Base-by-base conservation (phyloP, 345 rosid genomes). In the Gossypium rotundifolium region DNA sequence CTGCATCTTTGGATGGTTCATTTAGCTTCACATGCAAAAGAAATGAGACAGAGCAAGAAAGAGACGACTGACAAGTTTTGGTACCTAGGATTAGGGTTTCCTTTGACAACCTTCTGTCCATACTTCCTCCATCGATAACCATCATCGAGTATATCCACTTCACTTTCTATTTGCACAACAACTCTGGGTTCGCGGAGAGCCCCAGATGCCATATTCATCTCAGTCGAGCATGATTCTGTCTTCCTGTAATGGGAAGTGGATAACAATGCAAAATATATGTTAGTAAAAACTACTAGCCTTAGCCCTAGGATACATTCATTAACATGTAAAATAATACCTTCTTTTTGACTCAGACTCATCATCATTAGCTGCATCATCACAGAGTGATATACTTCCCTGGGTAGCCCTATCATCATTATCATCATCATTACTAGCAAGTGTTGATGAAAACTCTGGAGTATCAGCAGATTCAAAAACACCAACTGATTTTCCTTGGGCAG, bases 121-220 rank as follows among this genome's bases (percentile, higher is more conserved):
- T 89, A 89, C 75, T 89, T 89, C 79, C 89, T 78, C 91, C 94
- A 88, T 61, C 91, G 91, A 71, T 87, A 89, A 38, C 94, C 94
- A 59, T 89, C 94, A 59, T 89, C 94, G 9, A 89, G 90, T 59
- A 89, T 85, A 78, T 89, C 91, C 11, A 84, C 76, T 45, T 89
- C 94, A 60, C 89, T 89, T 85, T 89, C 90, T 52, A 86, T 86
- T 74, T 89, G 91, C 45, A 89, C 89, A 14, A 86, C 86, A 3
- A 89, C 91, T 83, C 89, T 77, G 33, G 91, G 91, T 59, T 89
- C 89, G 44, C 90, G 85, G 29, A 80, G 81, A 40, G 87, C 85
- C 77, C 89, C 79, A 13, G 91, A 88, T 73, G 86, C 44, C 70
- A 84, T 48, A 85, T 75, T 85, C 64, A 79, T 60, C 81, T 88